These are phyloP conservation scores for Mediolabrus comicus DNA, from an alignment of 108 stramenopile species.

Conservation along the genomic window DNA sequence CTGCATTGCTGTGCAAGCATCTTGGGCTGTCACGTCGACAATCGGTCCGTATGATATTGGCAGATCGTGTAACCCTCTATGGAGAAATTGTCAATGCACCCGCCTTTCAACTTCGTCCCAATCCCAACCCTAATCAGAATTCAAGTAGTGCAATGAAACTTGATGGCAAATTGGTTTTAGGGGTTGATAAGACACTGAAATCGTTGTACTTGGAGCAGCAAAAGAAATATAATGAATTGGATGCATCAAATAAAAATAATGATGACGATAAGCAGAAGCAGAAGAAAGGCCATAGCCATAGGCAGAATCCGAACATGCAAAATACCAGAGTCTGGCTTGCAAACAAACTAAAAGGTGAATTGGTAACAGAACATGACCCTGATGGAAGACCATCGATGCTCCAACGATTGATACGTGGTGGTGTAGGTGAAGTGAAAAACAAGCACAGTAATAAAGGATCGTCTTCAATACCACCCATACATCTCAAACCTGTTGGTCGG, in stretches of 20 bases:
- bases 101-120: constrained; percentile 17
- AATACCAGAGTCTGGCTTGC: constrained; percentile 64
- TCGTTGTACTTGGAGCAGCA: constrained; percentile 8
- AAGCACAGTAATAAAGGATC: constrained; percentile 1
- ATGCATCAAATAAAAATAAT: not conserved
- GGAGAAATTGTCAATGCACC: constrained; percentile 55
- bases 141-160: constrained; percentile 47
- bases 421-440: constrained; percentile 53
- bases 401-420: constrained; percentile 61
- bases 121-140: constrained; percentile 17
- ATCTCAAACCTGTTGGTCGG: constrained; percentile 78
- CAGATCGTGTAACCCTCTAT: constrained; percentile 60
- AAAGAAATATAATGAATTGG: not conserved
- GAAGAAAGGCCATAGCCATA: not conserved
- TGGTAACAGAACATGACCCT: constrained; percentile 76
- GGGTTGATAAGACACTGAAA: constrained; percentile 30
- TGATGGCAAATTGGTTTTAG: constrained; percentile 44
- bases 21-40: constrained; percentile 50
- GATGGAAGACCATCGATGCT: constrained; percentile 70
- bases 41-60: constrained; percentile 63
- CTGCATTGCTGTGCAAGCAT: constrained; percentile 33
- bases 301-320: not conserved
- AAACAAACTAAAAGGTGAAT: constrained; percentile 73
- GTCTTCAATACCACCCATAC: constrained; percentile 33
- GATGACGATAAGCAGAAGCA: not conserved